These are phyloP conservation scores for Phytophthora tentaculata DNA, from an alignment of 352 stramenopile genomes.

Conservation along the genomic window DNA sequence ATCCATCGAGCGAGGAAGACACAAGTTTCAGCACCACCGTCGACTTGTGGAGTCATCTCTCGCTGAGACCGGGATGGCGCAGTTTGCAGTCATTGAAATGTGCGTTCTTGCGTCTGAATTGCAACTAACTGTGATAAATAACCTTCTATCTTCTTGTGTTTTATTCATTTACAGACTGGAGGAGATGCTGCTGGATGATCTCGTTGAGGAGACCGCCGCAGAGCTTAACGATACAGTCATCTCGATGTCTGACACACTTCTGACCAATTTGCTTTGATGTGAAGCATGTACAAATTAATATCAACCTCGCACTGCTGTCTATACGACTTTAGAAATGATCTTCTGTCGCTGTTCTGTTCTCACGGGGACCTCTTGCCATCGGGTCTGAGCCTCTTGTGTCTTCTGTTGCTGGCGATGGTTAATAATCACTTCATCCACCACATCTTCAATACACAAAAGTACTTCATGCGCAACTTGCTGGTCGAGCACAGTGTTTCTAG, in stretches of 20 bases:
- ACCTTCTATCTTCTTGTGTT: background rate
- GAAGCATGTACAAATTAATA: background rate
- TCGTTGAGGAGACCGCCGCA: slow-evolving; percentile 42
- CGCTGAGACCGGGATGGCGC: slow-evolving; percentile 59
- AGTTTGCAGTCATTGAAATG: slow-evolving; percentile 70
- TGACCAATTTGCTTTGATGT: slow-evolving; percentile 36
- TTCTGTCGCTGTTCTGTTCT: slow-evolving; percentile 48
- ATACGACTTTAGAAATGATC: slow-evolving; percentile 15
- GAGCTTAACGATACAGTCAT: slow-evolving; percentile 49
- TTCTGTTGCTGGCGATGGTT: slow-evolving; percentile 23
- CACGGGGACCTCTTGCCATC: slow-evolving; percentile 45
- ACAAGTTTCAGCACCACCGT: slow-evolving; percentile 60
- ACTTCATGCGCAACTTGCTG: slow-evolving; percentile 37
- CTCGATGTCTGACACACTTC: slow-evolving; percentile 46
- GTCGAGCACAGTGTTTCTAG: slow-evolving; percentile 27
- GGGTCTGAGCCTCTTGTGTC: slow-evolving; percentile 26
- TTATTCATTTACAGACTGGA: slow-evolving; percentile 38
- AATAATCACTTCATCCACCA: slow-evolving; percentile 41
- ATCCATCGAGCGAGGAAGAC: slow-evolving; percentile 56
- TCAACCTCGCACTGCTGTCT: slow-evolving; percentile 4
- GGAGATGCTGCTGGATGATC: slow-evolving; percentile 51
- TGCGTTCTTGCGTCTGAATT: slow-evolving; percentile 28
- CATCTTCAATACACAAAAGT: slow-evolving; percentile 38
- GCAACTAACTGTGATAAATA: too few species aligned
- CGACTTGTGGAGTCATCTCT: slow-evolving; percentile 63